Evolutionary conservation across 495 filamentous ascomycete genomes (phyloP).

Genomic region (Echria macrotheca): DNA sequence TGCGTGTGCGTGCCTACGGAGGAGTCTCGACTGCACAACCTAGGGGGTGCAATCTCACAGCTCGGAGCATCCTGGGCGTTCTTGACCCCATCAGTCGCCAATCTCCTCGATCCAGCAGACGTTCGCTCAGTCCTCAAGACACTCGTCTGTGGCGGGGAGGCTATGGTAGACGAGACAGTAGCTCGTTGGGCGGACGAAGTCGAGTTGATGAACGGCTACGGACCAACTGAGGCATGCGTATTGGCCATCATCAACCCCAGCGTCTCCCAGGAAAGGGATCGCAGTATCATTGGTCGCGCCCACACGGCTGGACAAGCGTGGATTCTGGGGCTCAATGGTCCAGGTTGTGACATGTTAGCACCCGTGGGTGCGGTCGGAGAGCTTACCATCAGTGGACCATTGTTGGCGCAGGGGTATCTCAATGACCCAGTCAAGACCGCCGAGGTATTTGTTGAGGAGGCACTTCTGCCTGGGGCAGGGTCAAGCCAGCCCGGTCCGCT

Average conservation of each 20-base stretch:
- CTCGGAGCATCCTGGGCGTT: constrained; percentile 20
- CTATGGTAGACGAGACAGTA: constrained; percentile 26
- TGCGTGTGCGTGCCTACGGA: constrained; percentile 57
- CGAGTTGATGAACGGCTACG: constrained; percentile 53
- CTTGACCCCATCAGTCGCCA: constrained; percentile 21
- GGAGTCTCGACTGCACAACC: constrained; percentile 40
- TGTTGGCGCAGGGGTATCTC: constrained; percentile 55
- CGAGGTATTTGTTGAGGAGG: constrained; percentile 42
- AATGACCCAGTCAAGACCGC: constrained; percentile 59
- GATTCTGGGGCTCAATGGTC: constrained; percentile 20
- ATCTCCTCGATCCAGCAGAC: constrained; percentile 22
- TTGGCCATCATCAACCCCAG: constrained; percentile 15
- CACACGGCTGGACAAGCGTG: constrained; percentile 13
- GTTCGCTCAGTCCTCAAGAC: constrained; percentile 22
- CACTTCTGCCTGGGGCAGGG: constrained; percentile 16
- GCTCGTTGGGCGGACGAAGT: constrained; percentile 50
- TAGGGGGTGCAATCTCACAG: constrained; percentile 20
- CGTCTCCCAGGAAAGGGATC: constrained; percentile 10
- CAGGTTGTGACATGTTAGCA: constrained; percentile 11
- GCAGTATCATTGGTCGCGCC: constrained; percentile 17
- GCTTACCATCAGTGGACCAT: constrained; percentile 37
- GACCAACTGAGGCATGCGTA: constrained; percentile 37
- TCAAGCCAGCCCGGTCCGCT: neutral
- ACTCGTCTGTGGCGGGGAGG: constrained; percentile 28
- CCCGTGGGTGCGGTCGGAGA: constrained; percentile 43